These are phyloP conservation scores for Escovopsis weberi DNA, from an alignment of 2,329 filamentous ascomycete genomes.

Conservation along the genomic window DNA sequence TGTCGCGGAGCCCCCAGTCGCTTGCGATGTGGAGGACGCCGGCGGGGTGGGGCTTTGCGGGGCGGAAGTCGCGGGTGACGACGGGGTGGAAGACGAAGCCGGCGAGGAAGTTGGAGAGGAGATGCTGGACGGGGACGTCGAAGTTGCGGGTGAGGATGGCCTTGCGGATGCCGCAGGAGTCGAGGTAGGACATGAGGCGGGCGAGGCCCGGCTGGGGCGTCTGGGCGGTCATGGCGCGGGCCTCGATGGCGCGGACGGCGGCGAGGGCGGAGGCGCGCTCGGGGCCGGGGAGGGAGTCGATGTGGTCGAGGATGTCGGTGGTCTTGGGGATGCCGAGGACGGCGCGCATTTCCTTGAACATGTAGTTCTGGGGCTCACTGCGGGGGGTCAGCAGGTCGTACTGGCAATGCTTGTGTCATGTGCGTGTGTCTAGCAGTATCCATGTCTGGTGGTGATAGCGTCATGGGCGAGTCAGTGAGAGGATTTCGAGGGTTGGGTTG, in stretches of 20 bases:
- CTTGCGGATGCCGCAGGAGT: constrained; percentile 51
- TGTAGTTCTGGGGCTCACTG: constrained; percentile 85
- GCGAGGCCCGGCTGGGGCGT: constrained; percentile 67
- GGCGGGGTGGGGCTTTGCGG: constrained; percentile 76
- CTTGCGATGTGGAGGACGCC: constrained; percentile 77
- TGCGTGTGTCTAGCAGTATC: too few relatives aligned
- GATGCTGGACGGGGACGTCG: constrained; percentile 59
- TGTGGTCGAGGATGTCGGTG: constrained; percentile 78
- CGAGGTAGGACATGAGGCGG: constrained; percentile 69
- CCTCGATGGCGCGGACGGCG: constrained; percentile 66
- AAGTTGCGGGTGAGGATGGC: constrained; percentile 94
- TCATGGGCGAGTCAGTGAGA: not conserved
- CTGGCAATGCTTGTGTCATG: too few relatives aligned
- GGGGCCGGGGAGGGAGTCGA: constrained; percentile 54
- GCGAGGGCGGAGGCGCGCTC: constrained; percentile 50
- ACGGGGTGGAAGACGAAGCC: constrained; percentile 59
- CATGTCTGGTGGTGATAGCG: constrained; percentile 3
- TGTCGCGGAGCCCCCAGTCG: constrained; percentile 47
- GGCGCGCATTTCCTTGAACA: constrained; percentile 78
- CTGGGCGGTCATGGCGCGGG: constrained; percentile 64
- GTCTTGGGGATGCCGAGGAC: constrained; percentile 58
- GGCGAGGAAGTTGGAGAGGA: constrained; percentile 61
- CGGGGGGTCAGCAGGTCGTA: not conserved
- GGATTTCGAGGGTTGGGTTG: not conserved
- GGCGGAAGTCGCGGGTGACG: constrained; percentile 69